These are phyloP conservation scores for Mortierella sp. DNA, from an alignment of 371 early-diverging fungal species.

Conservation along the genomic window DNA sequence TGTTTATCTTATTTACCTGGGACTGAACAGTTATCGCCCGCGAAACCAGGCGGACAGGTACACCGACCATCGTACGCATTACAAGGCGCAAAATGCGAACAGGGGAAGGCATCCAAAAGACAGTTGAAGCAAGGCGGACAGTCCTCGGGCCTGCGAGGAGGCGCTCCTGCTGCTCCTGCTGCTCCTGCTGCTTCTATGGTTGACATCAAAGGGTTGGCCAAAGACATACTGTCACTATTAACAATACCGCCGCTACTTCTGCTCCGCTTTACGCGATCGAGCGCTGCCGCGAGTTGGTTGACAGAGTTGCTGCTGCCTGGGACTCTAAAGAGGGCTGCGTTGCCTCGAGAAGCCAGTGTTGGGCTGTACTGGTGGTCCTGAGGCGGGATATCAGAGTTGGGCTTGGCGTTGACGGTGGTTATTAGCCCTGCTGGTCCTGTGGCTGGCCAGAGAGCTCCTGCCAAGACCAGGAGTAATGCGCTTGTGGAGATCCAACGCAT, in stretches of 20 bases:
- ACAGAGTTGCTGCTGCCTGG: not conserved
- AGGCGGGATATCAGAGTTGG: not conserved
- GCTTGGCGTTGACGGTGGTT: not conserved
- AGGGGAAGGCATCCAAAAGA: conserved; percentile 78
- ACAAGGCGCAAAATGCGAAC: conserved; percentile 87
- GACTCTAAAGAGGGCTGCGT: conserved; percentile 1
- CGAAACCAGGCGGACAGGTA: conserved; percentile 89
- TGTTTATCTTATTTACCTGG: conserved; percentile 73
- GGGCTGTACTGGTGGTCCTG: not conserved
- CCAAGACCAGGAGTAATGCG: conserved; percentile 4
- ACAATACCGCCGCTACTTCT: not conserved
- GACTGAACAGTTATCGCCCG: conserved; percentile 88
- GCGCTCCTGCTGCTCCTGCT: not conserved
- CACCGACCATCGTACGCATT: conserved; percentile 85
- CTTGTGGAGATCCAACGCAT: conserved; percentile 4
- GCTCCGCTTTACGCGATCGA: not conserved
- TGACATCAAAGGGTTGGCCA: conserved; percentile 40
- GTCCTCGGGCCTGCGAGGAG: conserved; percentile 51
- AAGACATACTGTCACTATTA: conserved; percentile 15
- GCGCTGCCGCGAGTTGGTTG: not conserved
- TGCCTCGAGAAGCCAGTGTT: not conserved
- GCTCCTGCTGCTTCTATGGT: not conserved
- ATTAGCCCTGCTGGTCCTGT: not conserved
- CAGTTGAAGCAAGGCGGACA: conserved; percentile 93
- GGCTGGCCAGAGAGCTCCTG: not conserved